These are phyloP conservation scores for Neolentinus lepideus DNA, from an alignment of 1,284 basidiomycete genomes.

Conservation along the genomic window DNA sequence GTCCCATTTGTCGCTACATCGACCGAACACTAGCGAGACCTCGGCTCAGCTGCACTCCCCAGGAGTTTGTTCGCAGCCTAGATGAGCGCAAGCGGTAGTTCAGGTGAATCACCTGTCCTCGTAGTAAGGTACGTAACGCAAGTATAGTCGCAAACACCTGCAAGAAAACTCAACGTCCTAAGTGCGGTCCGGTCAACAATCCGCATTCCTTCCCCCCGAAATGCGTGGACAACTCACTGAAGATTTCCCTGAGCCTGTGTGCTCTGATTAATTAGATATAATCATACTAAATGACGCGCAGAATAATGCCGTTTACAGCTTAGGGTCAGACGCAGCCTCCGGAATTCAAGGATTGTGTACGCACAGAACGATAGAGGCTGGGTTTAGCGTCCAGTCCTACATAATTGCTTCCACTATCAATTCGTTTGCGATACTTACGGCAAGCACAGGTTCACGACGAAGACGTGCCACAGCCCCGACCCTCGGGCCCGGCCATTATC, in stretches of 20 bases:
- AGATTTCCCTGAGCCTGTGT: constrained; percentile 7
- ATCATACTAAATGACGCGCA: constrained; percentile 12
- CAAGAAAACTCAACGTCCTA: background rate
- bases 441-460: background rate
- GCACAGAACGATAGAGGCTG: constrained; percentile 11
- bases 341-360: background rate
- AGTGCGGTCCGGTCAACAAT: background rate
- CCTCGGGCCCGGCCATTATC: constrained; percentile 9
- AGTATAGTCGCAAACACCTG: background rate
- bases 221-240: constrained; percentile 4
- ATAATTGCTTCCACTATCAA: constrained; percentile 8
- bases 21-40: background rate
- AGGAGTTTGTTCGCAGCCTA: constrained; percentile 11
- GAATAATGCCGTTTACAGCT: constrained; percentile 5
- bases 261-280: constrained; percentile 15
- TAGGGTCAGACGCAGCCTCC: background rate
- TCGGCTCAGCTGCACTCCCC: background rate
- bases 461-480: constrained; percentile 12
- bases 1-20: background rate
- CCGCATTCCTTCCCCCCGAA: background rate
- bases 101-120: constrained; percentile 5
- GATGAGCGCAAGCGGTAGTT: constrained; percentile 12
- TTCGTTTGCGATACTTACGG: background rate
- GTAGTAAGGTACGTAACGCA: background rate
- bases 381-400: constrained; percentile 14